These are phyloP conservation scores for Emergomyces africanus DNA, from an alignment of 2,329 filamentous ascomycete genomes.

Conservation along the genomic window DNA sequence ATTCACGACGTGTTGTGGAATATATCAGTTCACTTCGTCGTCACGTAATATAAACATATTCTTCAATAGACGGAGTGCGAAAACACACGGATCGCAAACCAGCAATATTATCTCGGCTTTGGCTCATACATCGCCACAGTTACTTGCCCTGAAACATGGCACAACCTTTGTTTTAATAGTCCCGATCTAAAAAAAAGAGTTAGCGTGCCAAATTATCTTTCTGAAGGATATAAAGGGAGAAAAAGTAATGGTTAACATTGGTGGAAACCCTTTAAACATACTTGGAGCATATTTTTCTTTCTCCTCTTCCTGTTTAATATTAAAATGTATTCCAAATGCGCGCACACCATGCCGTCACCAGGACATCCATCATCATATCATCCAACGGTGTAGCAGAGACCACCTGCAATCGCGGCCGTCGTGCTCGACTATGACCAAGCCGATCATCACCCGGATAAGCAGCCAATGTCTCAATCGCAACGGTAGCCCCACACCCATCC, in stretches of 20 bases:
- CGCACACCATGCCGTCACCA: slow-evolving; percentile 12
- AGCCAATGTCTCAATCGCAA: slow-evolving; percentile 9
- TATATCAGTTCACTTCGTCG: not conserved
- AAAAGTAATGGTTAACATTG: too few species aligned
- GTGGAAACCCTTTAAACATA: not conserved
- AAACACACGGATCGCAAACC: not conserved
- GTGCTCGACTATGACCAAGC: not conserved
- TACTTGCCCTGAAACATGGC: not conserved
- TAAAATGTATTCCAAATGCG: slow-evolving; percentile 9
- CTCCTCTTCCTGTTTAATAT: slow-evolving; percentile 4
- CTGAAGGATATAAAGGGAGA: not conserved
- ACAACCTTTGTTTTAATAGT: not conserved
- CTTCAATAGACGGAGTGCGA: not conserved
- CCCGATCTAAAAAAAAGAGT: not conserved
- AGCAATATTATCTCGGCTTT: not conserved
- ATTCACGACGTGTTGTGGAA: not conserved
- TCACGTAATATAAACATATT: not conserved
- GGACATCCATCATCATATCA: slow-evolving; percentile 8
- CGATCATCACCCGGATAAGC: not conserved
- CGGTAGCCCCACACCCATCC: slow-evolving; percentile 4
- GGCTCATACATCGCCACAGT: not conserved
- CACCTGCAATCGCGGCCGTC: slow-evolving; percentile 8
- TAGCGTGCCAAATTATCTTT: not conserved
- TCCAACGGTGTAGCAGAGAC: slow-evolving; percentile 6
- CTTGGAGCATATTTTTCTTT: not conserved